These are phyloP conservation scores for Kluyveromyces starmeri DNA, from an alignment of 805 yeast genomes.

Conservation along the genomic window DNA sequence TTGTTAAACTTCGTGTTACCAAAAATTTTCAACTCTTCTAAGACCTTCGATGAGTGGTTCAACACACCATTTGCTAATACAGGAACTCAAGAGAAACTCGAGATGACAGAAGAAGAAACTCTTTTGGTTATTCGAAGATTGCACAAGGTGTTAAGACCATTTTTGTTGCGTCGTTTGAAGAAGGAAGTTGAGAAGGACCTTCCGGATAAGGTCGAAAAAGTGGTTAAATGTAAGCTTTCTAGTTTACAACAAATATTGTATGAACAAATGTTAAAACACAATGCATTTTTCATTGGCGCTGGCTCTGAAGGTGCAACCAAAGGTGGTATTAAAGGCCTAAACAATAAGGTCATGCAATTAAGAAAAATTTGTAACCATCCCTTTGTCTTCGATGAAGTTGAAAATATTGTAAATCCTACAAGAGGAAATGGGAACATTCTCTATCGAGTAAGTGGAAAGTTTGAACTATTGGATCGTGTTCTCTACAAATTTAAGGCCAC, in stretches of 20 bases:
- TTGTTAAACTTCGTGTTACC: slow-evolving; percentile 74
- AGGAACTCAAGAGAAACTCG: slow-evolving; percentile 73
- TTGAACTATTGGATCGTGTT: slow-evolving; percentile 66
- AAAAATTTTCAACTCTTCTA: slow-evolving; percentile 75
- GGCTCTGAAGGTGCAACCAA: slow-evolving; percentile 50
- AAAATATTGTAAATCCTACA: slow-evolving; percentile 55
- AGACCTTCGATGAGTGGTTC: slow-evolving; percentile 85
- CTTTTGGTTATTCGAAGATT: slow-evolving; percentile 73
- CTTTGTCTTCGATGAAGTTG: slow-evolving; percentile 77
- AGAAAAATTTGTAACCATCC: slow-evolving; percentile 85
- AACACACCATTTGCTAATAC: slow-evolving; percentile 83
- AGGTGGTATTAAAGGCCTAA: slow-evolving; percentile 66
- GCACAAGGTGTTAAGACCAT: slow-evolving; percentile 80
- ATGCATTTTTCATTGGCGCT: slow-evolving; percentile 56
- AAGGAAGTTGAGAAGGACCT: slow-evolving; percentile 81
- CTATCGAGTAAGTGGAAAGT: slow-evolving; percentile 75
- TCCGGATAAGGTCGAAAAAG: slow-evolving; percentile 79
- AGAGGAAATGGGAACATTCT: slow-evolving; percentile 55
- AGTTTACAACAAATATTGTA: slow-evolving; percentile 63
- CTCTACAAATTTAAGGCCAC: slow-evolving; percentile 65
- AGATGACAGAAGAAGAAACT: slow-evolving; percentile 78
- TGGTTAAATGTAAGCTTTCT: slow-evolving; percentile 68
- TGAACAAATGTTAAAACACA: slow-evolving; percentile 69
- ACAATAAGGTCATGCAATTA: slow-evolving; percentile 78
- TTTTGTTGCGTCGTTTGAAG: slow-evolving; percentile 72